Base-by-base conservation (phyloP, 805 yeast genomes). In the Zygotorulaspora chibaensis region DNA sequence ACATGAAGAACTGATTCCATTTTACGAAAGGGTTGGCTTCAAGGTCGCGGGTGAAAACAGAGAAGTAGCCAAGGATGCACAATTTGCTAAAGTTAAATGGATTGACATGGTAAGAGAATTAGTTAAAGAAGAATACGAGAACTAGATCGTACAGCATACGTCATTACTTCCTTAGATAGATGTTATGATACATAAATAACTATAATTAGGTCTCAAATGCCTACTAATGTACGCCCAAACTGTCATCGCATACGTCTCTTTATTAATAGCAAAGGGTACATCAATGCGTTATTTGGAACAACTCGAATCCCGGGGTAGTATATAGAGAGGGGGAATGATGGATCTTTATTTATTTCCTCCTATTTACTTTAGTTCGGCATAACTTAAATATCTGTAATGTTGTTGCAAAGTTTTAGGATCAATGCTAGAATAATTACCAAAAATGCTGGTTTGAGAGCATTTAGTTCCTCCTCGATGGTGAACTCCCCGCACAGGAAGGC, bases 21-120 rank as follows among this genome's bases (percentile, higher is more conserved):
- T 90, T 65, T 91, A 91, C 69, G 82, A 80, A 57, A 79, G 83
- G 55, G 74, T 88, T 31, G 97, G 96, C 0, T 93, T 91, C 66
- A 69, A 72, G 48, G 80, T 83, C 55, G 70, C 71, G 40, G 97
- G 95, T 33, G 70, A 70, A 41, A 83, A 66, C 45, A 52, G 47
- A 40, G 51, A 56, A 13, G 67, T 65, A 31, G 25, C 42, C 17
- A 52, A 55, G 38, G 66, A 63, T 47, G 57, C 66, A 17, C 51
- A 45, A n/a, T 65, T 65, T 40, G 58, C 62, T 20, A 48, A 42
- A 33, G 45, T 55, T 38, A 58, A 57, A 43, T 66, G 70, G 70
- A 56, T 64, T 40, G 62, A 65, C 48, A 63, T 66, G 69, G 67
- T 59, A 16, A 63, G 67, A 50, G 69, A 65, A 40, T 47, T 66